Evolutionary conservation across 768 basidiomycete genomes (phyloP).

Genomic region (Epithele typhae): DNA sequence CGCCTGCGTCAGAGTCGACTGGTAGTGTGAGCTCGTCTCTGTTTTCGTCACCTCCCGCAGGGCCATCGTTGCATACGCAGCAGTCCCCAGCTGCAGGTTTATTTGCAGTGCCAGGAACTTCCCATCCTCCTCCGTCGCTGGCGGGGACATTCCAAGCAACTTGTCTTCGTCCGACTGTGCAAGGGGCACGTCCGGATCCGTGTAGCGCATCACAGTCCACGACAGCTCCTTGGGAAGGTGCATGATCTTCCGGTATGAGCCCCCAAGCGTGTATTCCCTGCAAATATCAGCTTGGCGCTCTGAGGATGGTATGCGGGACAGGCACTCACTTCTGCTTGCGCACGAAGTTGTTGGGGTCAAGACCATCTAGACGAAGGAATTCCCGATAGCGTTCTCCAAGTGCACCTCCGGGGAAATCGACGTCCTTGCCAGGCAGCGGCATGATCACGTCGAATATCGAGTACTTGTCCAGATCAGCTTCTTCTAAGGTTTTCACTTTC

Average conservation of each 20-base stretch:
- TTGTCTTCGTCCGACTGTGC: constrained; percentile 96
- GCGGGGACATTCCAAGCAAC: constrained; percentile 75
- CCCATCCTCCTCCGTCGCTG: constrained; percentile 62
- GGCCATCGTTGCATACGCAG: constrained; percentile 98
- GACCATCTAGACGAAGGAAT: constrained; percentile 78
- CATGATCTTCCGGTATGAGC: constrained; percentile 90
- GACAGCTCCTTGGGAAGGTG: constrained; percentile 79
- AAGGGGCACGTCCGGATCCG: constrained; percentile 87
- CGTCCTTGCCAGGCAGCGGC: constrained; percentile 95
- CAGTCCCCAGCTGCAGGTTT: constrained; percentile 78
- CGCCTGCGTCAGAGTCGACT: constrained; percentile 69
- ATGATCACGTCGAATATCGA: constrained; percentile 94
- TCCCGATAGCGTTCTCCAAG: constrained; percentile 85
- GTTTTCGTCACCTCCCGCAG: constrained; percentile 92
- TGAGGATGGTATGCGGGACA: neutral
- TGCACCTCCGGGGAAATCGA: constrained; percentile 83
- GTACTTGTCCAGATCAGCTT: constrained; percentile 74
- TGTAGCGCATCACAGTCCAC: constrained; percentile 84
- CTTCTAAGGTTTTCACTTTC: constrained; percentile 72
- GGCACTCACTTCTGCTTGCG: constrained; percentile 78
- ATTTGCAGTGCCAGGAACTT: constrained; percentile 88
- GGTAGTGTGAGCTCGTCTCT: constrained; percentile 90
- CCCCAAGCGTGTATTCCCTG: constrained; percentile 89
- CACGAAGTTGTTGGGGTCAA: constrained; percentile 86
- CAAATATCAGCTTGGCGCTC: neutral